Evolutionary conservation across 805 yeast genomes (phyloP), one percentile per base, ranked within the genome.

Genomic region (Yamadazyma scolyti): DNA sequence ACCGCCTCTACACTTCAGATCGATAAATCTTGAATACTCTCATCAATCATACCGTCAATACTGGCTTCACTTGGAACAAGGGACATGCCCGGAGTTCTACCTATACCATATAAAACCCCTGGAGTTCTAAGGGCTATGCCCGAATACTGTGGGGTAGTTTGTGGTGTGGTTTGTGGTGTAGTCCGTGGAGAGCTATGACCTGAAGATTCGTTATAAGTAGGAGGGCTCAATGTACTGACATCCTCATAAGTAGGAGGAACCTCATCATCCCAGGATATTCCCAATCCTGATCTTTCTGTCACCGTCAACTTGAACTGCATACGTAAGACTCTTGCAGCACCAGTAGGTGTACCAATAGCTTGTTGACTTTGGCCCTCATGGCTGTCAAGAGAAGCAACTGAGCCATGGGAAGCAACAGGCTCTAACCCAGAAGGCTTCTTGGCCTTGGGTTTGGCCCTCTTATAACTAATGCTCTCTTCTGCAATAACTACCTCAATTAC

Each of bases 251-350:
- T 83, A 1, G 99, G 99, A 2, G 99, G 99, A 11, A 94, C 97
- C 57, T 93, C 98, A 52, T 90, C 97, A 57, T 90, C 97, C 97
- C 98, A 93, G 0, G 97, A 83, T 18, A 93, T 86, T 4, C 98
- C 98, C 24, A 93, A 68, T 0, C 99, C 99, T 0, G 95, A 82
- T 37, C 97, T 69, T 52, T 89, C 97, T 2, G 95, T 83, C 14
- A 93, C 59, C 3, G 68, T 65, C n/a, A 90, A 48, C 43, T 82
- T 81, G 61, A 93, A 90, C 56, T 89, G 96, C 97, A 93, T 93
- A 42, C 97, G 65, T 38, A 93, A 65, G 2, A 93, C 95, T 28
- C 98, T 67, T 0, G 98, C 98, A 4, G 95, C 85, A 10, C 98
- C 98, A 0, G 97, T 93, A 2, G 94, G 89, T 1, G 82, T 75